Conservation (phyloP, 1,139 yeast species). For the Debaryomycetaceae sp. region DNA sequence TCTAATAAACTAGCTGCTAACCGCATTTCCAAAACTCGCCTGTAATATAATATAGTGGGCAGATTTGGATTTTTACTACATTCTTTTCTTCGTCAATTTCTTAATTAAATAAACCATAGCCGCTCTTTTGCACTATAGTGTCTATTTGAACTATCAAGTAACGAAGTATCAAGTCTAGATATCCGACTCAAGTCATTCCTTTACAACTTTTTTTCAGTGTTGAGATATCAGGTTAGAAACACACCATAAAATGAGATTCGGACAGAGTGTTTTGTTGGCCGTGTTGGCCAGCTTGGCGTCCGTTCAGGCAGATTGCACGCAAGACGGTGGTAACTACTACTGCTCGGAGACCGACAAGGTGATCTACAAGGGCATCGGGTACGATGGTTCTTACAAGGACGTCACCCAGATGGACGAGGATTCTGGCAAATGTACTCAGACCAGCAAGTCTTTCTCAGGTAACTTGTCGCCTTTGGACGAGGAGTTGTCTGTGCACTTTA, state of each 20-base stretch:
- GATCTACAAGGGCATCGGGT: conserved; percentile 66
- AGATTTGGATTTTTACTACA: too few relatives aligned
- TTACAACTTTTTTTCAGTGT: conserved; percentile 4
- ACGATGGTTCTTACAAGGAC: conserved; percentile 58
- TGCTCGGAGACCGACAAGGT: conserved; percentile 69
- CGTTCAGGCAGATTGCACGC: conserved; percentile 14
- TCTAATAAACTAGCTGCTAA: background rate
- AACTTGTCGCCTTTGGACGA: conserved; percentile 64
- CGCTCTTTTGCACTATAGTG: background rate
- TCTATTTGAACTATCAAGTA: background rate
- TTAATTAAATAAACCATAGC: background rate
- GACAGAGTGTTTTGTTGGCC: conserved; percentile 9
- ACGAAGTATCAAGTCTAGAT: background rate
- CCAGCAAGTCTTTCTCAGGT: conserved; percentile 51
- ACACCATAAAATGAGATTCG: conserved; percentile 12
- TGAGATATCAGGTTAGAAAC: background rate
- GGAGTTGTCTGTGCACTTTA: conserved; percentile 73
- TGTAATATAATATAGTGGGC: background rate
- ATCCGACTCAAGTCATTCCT: conserved; percentile 19
- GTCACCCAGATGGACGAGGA: conserved; percentile 52
- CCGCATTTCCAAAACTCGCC: background rate
- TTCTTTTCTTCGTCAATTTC: background rate
- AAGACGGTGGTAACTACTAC: conserved; percentile 73
- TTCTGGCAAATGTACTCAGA: conserved; percentile 52
- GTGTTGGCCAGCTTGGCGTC: conserved; percentile 7